These are phyloP conservation scores for Lentinula boryana DNA, from an alignment of 768 basidiomycete genomes.

Conservation along the genomic window DNA sequence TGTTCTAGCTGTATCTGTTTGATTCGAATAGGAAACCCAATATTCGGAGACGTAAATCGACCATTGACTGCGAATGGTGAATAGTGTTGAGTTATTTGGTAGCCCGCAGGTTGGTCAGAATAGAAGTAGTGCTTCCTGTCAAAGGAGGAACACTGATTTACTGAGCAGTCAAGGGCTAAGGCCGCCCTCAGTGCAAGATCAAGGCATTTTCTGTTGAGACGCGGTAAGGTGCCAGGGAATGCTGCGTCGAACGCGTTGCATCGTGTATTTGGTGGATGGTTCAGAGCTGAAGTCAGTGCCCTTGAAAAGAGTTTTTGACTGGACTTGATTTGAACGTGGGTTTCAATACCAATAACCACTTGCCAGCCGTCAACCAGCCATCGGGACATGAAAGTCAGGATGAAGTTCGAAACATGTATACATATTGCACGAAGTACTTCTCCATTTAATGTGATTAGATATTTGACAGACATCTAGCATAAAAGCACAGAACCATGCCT, in stretches of 20 bases:
- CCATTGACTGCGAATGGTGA: conserved; percentile 67
- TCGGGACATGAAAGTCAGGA: conserved; percentile 8
- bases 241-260: conserved; percentile 83
- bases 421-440: no score
- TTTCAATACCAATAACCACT: conserved; percentile 89
- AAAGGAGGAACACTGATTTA: conserved; percentile 74
- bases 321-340: conserved; percentile 91
- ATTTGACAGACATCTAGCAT: background rate
- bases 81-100: conserved; percentile 97
- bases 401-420: background rate
- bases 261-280: conserved; percentile 62
- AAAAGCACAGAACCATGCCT: background rate
- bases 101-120: conserved; percentile 87
- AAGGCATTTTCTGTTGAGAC: conserved; percentile 63
- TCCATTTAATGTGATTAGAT: no score
- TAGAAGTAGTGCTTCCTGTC: conserved; percentile 99
- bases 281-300: conserved; percentile 28
- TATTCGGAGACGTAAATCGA: conserved; percentile 37
- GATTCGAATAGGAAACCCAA: conserved; percentile 58
- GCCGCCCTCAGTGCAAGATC: conserved; percentile 79
- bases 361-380: conserved; percentile 55
- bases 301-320: conserved; percentile 85
- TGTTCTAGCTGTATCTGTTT: conserved; percentile 96
- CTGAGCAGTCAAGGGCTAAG: conserved; percentile 59
- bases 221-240: conserved; percentile 87